A percentile compares a stretch with the other conserved stretches of the same genome.
These are phyloP conservation scores for Angomonas deanei DNA, from an alignment of 208 protist genomes.

Conservation along the genomic window DNA sequence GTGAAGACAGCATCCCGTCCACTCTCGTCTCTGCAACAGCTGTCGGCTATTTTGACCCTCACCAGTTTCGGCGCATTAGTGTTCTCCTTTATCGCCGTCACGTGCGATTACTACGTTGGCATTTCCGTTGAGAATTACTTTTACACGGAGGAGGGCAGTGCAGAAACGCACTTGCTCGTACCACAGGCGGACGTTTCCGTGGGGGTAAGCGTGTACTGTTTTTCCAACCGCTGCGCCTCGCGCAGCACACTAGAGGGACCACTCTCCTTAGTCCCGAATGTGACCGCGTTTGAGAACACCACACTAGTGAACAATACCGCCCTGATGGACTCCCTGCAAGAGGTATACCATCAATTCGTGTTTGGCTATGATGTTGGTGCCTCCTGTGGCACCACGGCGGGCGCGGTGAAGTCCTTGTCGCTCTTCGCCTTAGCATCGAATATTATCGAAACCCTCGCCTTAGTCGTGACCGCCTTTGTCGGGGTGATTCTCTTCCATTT, in stretches of 20 bases:
- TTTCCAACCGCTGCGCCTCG: conserved; percentile 17
- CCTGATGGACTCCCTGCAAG: neutral
- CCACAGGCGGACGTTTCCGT: conserved; percentile 32
- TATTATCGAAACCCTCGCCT: conserved; percentile 19
- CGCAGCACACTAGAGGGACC: conserved; percentile 14
- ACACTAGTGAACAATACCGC: neutral
- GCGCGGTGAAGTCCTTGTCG: conserved; percentile 4
- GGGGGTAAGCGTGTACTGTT: conserved; percentile 26
- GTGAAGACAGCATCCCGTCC: neutral
- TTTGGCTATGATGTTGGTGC: conserved; percentile 26
- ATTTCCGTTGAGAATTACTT: neutral
- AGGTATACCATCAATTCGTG: neutral
- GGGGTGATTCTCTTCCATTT: conserved; percentile 20
- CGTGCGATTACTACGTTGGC: neutral
- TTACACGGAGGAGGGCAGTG: neutral
- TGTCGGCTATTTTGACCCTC: neutral
- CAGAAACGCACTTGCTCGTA: conserved; percentile 16
- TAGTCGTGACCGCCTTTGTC: conserved; percentile 10
- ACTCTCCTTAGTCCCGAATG: conserved; percentile 9
- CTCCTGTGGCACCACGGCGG: conserved; percentile 17
- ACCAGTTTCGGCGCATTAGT: neutral
- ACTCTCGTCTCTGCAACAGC: neutral
- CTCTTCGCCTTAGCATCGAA: conserved; percentile 14
- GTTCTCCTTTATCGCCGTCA: neutral
- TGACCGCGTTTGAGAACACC: neutral